Evolutionary conservation across 116 monocot genomes (phyloP).

Genomic region (Iris pallida): DNA sequence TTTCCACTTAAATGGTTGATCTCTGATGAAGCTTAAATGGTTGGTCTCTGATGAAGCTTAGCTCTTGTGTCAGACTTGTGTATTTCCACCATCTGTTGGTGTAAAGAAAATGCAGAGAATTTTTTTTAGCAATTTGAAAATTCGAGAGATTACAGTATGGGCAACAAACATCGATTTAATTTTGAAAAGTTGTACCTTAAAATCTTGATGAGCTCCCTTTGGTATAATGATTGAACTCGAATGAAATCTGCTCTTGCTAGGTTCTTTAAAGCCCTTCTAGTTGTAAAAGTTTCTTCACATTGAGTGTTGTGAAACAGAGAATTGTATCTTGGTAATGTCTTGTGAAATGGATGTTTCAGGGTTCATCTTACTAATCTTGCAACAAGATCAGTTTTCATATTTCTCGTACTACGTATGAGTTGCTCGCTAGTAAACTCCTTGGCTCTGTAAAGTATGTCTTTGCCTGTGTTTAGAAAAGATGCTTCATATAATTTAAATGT

Average conservation of each 20-base stretch:
- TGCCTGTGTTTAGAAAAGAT: conserved; percentile 25
- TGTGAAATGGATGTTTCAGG: conserved; percentile 32
- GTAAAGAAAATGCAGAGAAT: neutral
- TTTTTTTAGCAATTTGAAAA: no score
- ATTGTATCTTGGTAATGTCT: conserved; percentile 28
- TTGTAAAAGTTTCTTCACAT: neutral
- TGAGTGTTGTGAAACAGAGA: conserved; percentile 15
- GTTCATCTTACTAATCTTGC: conserved; percentile 16
- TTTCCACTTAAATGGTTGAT: no score
- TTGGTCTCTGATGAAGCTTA: conserved; percentile 25
- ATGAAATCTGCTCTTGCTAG: conserved; percentile 30
- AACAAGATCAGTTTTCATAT: neutral
- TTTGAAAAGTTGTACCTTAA: conserved; percentile 18
- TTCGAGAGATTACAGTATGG: no score
- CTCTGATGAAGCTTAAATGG: no score
- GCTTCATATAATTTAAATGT: conserved; percentile 33
- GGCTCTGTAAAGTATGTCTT: conserved; percentile 23
- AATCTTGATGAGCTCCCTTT: conserved; percentile 18
- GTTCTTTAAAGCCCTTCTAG: conserved; percentile 12
- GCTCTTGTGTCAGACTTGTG: conserved; percentile 20
- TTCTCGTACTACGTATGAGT: neutral
- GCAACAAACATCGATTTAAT: neutral
- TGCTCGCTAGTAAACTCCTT: conserved; percentile 17
- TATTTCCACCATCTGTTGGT: conserved; percentile 38
- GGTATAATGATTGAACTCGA: conserved; percentile 23